Evolutionary conservation across 2,329 filamentous ascomycete species (phyloP).

Genomic region (Fusarium acutatum): DNA sequence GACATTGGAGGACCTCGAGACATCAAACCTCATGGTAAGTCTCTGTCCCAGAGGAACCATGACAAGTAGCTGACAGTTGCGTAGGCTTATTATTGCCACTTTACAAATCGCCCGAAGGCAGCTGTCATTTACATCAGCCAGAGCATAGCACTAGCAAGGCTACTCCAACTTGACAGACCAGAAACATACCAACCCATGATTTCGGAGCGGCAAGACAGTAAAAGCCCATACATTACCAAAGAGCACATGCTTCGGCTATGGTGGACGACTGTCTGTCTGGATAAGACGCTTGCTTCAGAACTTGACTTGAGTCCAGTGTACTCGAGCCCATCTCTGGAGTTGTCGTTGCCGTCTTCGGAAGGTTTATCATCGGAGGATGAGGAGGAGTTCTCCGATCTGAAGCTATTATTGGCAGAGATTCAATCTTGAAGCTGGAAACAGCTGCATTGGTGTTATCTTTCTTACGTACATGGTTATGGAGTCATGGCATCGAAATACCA

Average conservation of each 20-base stretch:
- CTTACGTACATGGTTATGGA: rapidly evolving
- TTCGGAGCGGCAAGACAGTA: rapidly evolving
- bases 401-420: background rate
- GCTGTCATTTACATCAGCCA: background rate
- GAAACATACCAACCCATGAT: rapidly evolving
- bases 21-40: background rate
- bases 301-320: background rate
- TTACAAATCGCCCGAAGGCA: background rate
- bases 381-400: background rate
- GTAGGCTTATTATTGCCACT: background rate
- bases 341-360: background rate
- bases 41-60: background rate
- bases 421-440: rapidly evolving
- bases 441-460: background rate
- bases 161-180: background rate
- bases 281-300: background rate
- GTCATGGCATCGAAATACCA: background rate
- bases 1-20: background rate
- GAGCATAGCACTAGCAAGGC: background rate
- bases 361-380: background rate
- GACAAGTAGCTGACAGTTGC: background rate
- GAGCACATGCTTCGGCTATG: background rate
- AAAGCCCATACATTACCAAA: rapidly evolving
- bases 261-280: background rate
- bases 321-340: rapidly evolving